These are phyloP conservation scores for Marvania coccoides DNA, from an alignment of 139 green algal species.

Conservation along the genomic window DNA sequence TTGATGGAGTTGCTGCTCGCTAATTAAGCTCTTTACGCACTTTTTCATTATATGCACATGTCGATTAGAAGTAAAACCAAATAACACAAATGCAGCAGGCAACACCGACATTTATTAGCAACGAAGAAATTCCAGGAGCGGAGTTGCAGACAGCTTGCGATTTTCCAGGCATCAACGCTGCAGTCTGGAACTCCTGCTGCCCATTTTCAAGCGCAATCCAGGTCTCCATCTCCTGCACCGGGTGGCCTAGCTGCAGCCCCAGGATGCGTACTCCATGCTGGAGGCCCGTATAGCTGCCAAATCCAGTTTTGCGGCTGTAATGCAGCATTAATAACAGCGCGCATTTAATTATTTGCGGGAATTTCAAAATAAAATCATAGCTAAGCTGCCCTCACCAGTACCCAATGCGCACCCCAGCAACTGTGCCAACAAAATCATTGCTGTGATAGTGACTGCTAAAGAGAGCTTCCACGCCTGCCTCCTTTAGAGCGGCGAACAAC, in stretches of 20 bases:
- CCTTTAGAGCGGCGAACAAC: not conserved
- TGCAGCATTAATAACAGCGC: not conserved
- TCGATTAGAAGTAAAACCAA: no score
- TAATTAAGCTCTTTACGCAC: no score
- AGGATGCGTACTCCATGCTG: not conserved
- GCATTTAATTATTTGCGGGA: not conserved
- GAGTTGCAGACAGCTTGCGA: no score
- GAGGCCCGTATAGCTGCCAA: not conserved
- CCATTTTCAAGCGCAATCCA: slow-evolving; percentile 1
- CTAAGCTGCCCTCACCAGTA: not conserved
- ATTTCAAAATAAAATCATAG: not conserved
- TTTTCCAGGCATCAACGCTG: no score
- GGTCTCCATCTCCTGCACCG: not conserved
- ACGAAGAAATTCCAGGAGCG: not conserved
- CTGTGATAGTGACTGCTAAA: slow-evolving; percentile 34
- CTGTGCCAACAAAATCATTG: slow-evolving; percentile 25
- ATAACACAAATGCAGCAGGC: no score
- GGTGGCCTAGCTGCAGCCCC: not conserved
- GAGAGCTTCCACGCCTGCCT: slow-evolving; percentile 6
- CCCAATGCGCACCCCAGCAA: slow-evolving; percentile 16
- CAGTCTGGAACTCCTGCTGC: not conserved
- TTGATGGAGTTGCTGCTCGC: no score
- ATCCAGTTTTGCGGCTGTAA: slow-evolving; percentile 8
- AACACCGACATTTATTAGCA: not conserved
- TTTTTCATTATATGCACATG: no score